These are phyloP conservation scores for Mycena epipterygia DNA, from an alignment of 768 basidiomycete species.

Conservation along the genomic window DNA sequence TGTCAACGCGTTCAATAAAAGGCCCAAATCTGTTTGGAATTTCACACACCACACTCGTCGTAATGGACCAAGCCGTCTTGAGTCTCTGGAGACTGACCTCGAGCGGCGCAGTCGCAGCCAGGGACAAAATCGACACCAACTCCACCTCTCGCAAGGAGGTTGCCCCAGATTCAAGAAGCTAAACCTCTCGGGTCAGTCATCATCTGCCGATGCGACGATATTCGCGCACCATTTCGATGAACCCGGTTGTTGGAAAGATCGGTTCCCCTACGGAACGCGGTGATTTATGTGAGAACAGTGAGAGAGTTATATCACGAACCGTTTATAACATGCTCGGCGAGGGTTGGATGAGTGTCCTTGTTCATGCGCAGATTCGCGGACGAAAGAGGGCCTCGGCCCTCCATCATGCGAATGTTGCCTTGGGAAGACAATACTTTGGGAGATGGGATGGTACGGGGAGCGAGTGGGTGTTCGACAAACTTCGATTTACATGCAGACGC, in stretches of 20 bases:
- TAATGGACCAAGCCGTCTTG: conserved; percentile 10
- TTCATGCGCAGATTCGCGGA: conserved; percentile 6
- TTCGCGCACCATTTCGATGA: conserved; percentile 27
- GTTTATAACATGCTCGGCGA: conserved; percentile 23
- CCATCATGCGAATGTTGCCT: not conserved
- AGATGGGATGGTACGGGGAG: conserved; percentile 14
- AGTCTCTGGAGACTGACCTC: conserved; percentile 15
- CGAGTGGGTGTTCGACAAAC: conserved; percentile 21
- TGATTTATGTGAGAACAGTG: not conserved
- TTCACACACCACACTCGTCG: conserved; percentile 3
- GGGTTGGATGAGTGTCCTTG: conserved; percentile 11
- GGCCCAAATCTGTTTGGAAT: not conserved
- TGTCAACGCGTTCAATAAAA: not conserved
- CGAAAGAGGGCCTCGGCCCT: conserved; percentile 26
- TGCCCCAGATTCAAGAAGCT: conserved; percentile 29
- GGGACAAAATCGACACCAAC: conserved; percentile 16
- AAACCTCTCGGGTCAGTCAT: not conserved
- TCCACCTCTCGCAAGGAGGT: conserved; percentile 22
- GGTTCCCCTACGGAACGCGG: conserved; percentile 10
- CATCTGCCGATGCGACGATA: not conserved
- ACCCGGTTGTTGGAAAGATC: conserved; percentile 17
- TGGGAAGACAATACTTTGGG: conserved; percentile 20
- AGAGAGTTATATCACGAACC: conserved; percentile 13
- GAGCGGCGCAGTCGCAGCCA: not conserved
- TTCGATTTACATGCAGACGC: conserved; percentile 18